Conservation (phyloP, 2,329 filamentous ascomycete genomes). For the Exophiala xenobiotica region DNA sequence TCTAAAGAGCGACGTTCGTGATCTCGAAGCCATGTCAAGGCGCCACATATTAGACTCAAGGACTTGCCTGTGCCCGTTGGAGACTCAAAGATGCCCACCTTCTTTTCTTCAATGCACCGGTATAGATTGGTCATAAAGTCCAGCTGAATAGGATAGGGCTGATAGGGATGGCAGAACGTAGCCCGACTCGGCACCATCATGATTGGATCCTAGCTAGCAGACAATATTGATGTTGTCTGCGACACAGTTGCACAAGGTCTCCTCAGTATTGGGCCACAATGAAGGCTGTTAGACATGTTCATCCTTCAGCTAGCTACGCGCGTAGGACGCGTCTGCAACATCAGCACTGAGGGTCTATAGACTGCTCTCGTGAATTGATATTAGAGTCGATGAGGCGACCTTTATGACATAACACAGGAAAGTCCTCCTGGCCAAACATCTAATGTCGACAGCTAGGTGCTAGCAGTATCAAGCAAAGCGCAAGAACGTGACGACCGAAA, state of each 20-base stretch:
- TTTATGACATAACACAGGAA: too few relatives aligned
- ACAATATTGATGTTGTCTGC: too few relatives aligned
- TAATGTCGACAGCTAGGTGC: too few relatives aligned
- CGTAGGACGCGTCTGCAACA: neutral
- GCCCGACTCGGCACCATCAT: slow-evolving; percentile 38
- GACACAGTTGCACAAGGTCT: too few relatives aligned
- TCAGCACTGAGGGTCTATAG: too few relatives aligned
- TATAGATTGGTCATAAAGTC: slow-evolving; percentile 87
- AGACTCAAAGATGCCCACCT: slow-evolving; percentile 85
- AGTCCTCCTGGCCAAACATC: too few relatives aligned
- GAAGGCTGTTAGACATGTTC: neutral
- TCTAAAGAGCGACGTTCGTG: slow-evolving; percentile 59
- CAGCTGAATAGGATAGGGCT: slow-evolving; percentile 82
- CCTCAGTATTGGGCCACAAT: neutral
- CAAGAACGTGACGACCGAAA: neutral
- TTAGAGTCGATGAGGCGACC: too few relatives aligned
- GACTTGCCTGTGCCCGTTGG: slow-evolving; percentile 95
- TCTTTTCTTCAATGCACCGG: slow-evolving; percentile 71
- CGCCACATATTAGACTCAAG: slow-evolving; percentile 82
- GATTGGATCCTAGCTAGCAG: too few relatives aligned
- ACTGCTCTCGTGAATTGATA: too few relatives aligned
- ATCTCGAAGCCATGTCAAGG: slow-evolving; percentile 85
- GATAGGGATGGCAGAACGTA: slow-evolving; percentile 83
- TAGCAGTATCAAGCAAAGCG: too few relatives aligned
- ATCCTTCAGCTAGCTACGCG: neutral